Percentiles rank a stretch among this genome's conserved stretches.
Conservation (phyloP, 2,329 filamentous ascomycete genomes). For the Plectosphaerella cucumerina region DNA sequence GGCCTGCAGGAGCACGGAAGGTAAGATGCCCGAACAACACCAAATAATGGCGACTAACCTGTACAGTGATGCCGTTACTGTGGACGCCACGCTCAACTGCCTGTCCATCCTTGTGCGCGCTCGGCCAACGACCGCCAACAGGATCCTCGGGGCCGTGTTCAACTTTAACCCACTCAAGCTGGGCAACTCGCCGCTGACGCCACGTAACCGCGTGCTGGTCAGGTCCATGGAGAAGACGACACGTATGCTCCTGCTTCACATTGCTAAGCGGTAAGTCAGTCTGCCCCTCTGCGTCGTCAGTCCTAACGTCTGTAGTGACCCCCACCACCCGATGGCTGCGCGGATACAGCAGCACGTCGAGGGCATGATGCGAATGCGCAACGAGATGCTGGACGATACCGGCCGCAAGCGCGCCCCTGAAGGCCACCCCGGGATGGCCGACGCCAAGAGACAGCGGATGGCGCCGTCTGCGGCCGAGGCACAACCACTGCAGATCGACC, state of each 20-base stretch:
- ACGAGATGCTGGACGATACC: constrained; percentile 75
- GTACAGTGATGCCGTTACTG: constrained; percentile 73
- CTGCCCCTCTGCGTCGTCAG: not conserved
- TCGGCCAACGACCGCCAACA: constrained; percentile 74
- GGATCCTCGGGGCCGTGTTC: constrained; percentile 79
- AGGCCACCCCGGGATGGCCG: constrained; percentile 65
- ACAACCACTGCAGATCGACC: constrained; percentile 54
- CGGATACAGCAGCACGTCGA: constrained; percentile 88
- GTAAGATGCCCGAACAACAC: constrained; percentile 44
- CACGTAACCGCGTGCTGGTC: constrained; percentile 75
- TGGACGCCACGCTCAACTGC: constrained; percentile 89
- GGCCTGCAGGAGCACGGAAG: constrained; percentile 83
- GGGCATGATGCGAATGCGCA: constrained; percentile 70
- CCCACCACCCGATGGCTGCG: constrained; percentile 67
- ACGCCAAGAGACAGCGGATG: constrained; percentile 79
- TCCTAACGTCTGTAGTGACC: constrained; percentile 53
- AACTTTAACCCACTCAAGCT: constrained; percentile 89
- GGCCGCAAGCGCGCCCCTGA: constrained; percentile 73
- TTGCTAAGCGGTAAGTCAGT: constrained; percentile 65
- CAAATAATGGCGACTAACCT: too few species aligned
- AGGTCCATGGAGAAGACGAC: constrained; percentile 95
- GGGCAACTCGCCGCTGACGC: constrained; percentile 71
- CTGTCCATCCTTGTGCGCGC: constrained; percentile 78
- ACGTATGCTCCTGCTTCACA: constrained; percentile 75
- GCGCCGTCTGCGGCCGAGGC: constrained; percentile 36